These are phyloP conservation scores for Geoglossum glabrum DNA, from an alignment of 495 filamentous ascomycete species.

Conservation along the genomic window DNA sequence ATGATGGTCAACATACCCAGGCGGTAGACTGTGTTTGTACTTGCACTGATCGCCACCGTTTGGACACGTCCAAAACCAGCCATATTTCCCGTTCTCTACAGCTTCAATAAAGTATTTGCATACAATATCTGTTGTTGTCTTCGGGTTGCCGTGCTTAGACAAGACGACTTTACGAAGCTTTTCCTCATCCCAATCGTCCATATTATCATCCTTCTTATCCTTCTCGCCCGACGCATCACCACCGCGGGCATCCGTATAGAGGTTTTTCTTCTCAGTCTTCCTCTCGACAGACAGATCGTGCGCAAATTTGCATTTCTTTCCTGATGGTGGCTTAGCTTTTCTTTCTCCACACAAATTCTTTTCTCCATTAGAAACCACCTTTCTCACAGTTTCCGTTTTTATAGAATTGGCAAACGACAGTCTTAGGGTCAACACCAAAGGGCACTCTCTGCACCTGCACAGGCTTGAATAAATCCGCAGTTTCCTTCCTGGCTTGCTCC, in stretches of 20 bases:
- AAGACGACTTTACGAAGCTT: constrained; percentile 77
- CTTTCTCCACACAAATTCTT: not conserved
- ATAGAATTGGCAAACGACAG: constrained; percentile 86
- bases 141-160: constrained; percentile 93
- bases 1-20: constrained; percentile 37
- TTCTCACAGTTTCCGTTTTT: constrained; percentile 97
- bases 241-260: constrained; percentile 75
- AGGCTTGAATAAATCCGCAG: constrained; percentile 77
- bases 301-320: constrained; percentile 90
- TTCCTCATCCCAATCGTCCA: constrained; percentile 93
- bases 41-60: constrained; percentile 96
- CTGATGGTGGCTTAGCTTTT: constrained; percentile 2
- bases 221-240: constrained; percentile 32
- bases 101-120: constrained; percentile 98
- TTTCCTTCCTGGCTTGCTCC: constrained; percentile 56
- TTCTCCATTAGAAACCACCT: constrained; percentile 18
- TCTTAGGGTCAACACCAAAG: constrained; percentile 96
- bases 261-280: constrained; percentile 74
- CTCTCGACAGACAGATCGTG: constrained; percentile 80
- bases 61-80: constrained; percentile 97
- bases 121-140: constrained; percentile 91
- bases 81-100: constrained; percentile 95
- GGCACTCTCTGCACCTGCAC: constrained; percentile 90
- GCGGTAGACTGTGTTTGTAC: constrained; percentile 88
- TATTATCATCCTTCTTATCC: constrained; percentile 72